Evolutionary conservation across 1,139 yeast species (phyloP).

Genomic region (Pichia sp.): DNA sequence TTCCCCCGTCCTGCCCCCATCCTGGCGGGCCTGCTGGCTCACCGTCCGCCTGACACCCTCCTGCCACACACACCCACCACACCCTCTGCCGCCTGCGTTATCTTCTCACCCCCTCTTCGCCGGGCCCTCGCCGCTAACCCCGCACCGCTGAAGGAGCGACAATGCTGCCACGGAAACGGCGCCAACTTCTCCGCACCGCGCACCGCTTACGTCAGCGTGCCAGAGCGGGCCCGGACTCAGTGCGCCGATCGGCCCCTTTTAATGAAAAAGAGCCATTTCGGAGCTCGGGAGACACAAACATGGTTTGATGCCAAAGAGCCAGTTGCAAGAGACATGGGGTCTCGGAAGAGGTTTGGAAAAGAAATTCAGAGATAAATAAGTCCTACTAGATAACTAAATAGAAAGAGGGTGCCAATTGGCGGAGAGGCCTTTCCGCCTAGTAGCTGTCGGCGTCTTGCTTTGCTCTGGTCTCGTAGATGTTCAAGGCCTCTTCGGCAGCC

Average conservation of each 20-base stretch:
- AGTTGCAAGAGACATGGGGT: neutral
- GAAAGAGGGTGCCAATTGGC: neutral
- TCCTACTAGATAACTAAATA: neutral
- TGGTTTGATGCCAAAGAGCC: neutral
- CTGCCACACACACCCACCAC: neutral
- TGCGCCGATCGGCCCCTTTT: no score
- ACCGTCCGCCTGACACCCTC: neutral
- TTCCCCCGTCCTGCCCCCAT: no score
- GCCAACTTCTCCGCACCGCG: neutral
- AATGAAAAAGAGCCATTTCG: no score
- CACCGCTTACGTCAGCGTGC: no score
- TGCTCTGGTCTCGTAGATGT: constrained; percentile 47
- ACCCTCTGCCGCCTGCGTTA: neutral
- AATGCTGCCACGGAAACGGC: neutral
- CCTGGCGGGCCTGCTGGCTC: neutral
- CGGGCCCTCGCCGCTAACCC: neutral
- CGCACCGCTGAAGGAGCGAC: neutral
- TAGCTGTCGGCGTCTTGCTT: constrained; percentile 31
- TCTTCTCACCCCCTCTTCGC: neutral
- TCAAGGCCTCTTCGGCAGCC: constrained; percentile 32
- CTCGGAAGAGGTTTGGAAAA: neutral
- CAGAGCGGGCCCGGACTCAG: no score
- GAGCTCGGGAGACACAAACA: no score
- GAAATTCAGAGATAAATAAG: neutral
- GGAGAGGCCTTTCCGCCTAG: neutral